Evolutionary conservation across 2,329 filamentous ascomycete species (phyloP).

Genomic region (Fusarium sulawesiense): DNA sequence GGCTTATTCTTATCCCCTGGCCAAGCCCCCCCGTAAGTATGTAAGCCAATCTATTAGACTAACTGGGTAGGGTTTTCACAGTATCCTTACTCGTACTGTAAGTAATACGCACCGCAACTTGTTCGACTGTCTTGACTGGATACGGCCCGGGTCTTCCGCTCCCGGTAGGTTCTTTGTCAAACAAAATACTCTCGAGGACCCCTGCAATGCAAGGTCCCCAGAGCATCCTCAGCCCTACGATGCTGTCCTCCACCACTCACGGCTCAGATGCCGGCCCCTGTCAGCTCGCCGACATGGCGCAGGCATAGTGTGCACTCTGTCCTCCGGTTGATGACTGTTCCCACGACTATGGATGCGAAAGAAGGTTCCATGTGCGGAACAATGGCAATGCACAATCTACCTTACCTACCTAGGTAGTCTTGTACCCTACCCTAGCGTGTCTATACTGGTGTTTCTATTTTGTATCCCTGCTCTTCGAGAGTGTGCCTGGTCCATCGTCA

Average conservation of each 20-base stretch:
- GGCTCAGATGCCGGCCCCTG: constrained; percentile 26
- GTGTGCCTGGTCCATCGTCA: constrained; percentile 30
- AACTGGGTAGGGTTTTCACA: neutral
- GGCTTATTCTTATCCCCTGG: constrained; percentile 36
- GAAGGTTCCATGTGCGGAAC: constrained; percentile 35
- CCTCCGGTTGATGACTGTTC: constrained; percentile 21
- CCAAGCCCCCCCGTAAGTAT: constrained; percentile 20
- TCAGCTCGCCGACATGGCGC: constrained; percentile 43
- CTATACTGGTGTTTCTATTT: constrained; percentile 36
- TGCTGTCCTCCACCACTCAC: constrained; percentile 32
- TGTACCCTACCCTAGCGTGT: constrained; percentile 3
- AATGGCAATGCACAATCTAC: constrained; percentile 22
- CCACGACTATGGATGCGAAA: constrained; percentile 12
- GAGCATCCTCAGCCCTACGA: constrained; percentile 38
- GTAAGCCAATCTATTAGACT: constrained; percentile 21
- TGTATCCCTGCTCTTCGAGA: constrained; percentile 29
- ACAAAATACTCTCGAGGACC: constrained; percentile 3
- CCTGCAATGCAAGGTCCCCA: constrained; percentile 33
- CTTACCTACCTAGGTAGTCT: neutral
- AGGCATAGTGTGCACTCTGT: constrained; percentile 17
- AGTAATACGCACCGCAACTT: constrained; percentile 22
- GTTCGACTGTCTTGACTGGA: constrained; percentile 16
- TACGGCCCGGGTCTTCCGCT: constrained; percentile 33
- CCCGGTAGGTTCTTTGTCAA: constrained; percentile 12
- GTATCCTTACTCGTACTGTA: neutral